Evolutionary conservation across 2,329 filamentous ascomycete species (phyloP), one percentile per base, ranked within the genome.

Genomic region (Diaporthe vexans): DNA sequence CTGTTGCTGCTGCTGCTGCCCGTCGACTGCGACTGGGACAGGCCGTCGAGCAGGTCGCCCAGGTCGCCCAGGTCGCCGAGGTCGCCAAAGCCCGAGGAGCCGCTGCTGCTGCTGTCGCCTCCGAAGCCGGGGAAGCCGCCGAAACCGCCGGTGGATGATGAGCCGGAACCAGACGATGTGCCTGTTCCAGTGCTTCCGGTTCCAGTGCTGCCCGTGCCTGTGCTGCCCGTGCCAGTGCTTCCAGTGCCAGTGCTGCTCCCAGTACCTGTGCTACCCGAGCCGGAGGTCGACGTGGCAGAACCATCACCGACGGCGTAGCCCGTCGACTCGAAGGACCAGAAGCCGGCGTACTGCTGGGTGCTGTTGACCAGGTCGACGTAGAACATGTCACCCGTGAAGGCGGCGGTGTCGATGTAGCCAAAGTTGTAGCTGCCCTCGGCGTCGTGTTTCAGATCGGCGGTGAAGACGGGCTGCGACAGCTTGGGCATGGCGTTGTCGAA

Each of bases 341-440:
- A 85, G 11, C 83, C 82, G 4, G 81, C 69, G 24, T 79, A 79
- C 10, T 37, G 5, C 9, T 37, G 7, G 68, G 51, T 75, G 51
- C 33, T 46, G 71, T 73, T 81, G 74, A 83, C 79, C 37, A 84
- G 77, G 13, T 77, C 70, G 46, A 81, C 79, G 76, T 82, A 84
- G 52, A 79, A 78, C 76, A 85, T 80, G 8, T 75, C 74, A 17
- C 83, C 83, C 0, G 78, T 81, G 78, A 81, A 82, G 72, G 82
- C 82, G 71, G 65, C 74, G 9, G 75, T 74, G 76, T 85, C 82
- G 51, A 85, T 79, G 68, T 71, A 76, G 24, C 84, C 84, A 70
- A 85, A 85, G 72, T 83, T 82, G 76, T 85, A 85, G n/a, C 79
- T 79, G 43, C 84, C 84, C n/a, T 79, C 77, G 51, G 78, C 63